phyloP scores from a whole-genome alignment of 1,284 basidiomycete species.

The Cutaneotrichosporon cutaneum region DNA sequence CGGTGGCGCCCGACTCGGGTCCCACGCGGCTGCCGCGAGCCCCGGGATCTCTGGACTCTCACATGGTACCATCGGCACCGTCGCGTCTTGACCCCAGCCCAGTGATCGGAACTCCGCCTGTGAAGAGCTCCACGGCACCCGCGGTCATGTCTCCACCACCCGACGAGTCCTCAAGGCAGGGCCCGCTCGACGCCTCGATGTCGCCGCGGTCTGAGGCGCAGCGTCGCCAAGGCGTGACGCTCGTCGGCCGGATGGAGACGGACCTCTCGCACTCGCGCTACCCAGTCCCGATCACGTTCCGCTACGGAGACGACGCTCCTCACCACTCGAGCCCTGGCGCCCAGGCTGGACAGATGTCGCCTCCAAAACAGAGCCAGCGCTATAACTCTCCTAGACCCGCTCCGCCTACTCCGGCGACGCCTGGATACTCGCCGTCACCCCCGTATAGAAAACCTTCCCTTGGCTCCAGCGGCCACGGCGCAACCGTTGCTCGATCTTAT shows the following conservation, averaged over 20 bases:
- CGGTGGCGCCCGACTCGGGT: neutral
- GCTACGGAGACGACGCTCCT: constrained; percentile 10
- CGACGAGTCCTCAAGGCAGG: neutral
- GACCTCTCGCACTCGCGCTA: constrained; percentile 36
- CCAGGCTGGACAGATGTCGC: neutral
- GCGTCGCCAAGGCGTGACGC: constrained; percentile 4
- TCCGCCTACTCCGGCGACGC: neutral
- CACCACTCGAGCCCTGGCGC: neutral
- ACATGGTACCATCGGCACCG: neutral
- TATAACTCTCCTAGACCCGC: constrained; percentile 1
- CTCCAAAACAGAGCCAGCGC: neutral
- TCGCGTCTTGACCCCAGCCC: neutral
- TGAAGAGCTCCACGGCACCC: neutral
- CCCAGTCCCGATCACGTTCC: constrained; percentile 47
- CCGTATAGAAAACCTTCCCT: neutral
- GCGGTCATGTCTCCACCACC: neutral
- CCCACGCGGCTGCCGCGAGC: neutral
- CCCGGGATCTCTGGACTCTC: neutral
- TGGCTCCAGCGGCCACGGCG: neutral
- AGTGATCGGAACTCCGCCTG: neutral
- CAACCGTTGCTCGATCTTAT: neutral
- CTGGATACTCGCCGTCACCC: neutral
- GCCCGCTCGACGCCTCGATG: neutral
- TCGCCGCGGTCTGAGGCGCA: constrained; percentile 5
- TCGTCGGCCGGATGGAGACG: constrained; percentile 42